These are phyloP conservation scores for Talaromyces sp. DNA, from an alignment of 2,329 filamentous ascomycete genomes.

Conservation along the genomic window DNA sequence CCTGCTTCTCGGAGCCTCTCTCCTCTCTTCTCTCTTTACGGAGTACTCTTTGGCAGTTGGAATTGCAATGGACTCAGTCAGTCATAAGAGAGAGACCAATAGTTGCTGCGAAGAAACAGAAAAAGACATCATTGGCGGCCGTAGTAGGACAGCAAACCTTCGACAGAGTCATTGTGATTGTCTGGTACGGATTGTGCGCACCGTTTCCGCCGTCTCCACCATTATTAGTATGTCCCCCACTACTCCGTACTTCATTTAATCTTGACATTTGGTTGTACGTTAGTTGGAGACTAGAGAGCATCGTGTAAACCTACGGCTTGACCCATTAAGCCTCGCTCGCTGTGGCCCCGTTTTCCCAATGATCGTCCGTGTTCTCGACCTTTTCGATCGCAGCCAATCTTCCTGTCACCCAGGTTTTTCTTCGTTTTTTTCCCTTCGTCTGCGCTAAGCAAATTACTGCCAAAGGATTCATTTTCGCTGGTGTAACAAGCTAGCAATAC, in stretches of 20 bases:
- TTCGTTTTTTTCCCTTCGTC: background rate
- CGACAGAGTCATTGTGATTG: background rate
- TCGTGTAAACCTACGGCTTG: background rate
- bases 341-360: background rate
- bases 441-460: background rate
- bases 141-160: too few relatives aligned
- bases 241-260: conserved; percentile 4
- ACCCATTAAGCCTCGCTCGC: background rate
- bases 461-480: too few relatives aligned
- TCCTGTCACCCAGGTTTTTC: background rate
- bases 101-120: too few relatives aligned
- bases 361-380: conserved; percentile 12
- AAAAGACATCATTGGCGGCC: background rate
- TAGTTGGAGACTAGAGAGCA: too few relatives aligned
- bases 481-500: background rate
- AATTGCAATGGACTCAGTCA: background rate
- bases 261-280: too few relatives aligned
- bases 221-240: background rate
- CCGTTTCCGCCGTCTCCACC: conserved; percentile 10
- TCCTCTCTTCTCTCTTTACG: background rate
- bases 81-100: background rate
- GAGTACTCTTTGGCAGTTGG: background rate
- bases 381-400: background rate
- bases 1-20: conserved; percentile 12
- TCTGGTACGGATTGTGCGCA: conserved; percentile 9